These are phyloP conservation scores for Catharanthus roseus DNA, from an alignment of 257 asterid genomes.

Conservation along the genomic window DNA sequence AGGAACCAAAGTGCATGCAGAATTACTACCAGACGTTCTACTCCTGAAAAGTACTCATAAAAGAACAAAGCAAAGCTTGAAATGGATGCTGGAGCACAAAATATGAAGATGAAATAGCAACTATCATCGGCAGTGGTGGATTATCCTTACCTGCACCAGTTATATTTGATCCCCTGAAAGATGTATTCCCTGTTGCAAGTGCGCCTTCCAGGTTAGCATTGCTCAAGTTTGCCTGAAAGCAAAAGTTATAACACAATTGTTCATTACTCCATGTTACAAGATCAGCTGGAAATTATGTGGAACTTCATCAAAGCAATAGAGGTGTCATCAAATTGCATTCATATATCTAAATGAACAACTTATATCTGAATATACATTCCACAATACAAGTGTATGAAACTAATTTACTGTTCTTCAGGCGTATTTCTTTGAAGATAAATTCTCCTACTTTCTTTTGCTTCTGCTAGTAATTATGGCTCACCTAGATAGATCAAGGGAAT, in stretches of 20 bases:
- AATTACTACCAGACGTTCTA: no score
- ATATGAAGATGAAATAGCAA: background rate
- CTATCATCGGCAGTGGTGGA: background rate
- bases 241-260: background rate
- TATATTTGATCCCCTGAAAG: constrained; percentile 73
- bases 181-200: constrained; percentile 85
- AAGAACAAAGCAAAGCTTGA: no score
- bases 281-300: background rate
- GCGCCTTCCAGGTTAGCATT: constrained; percentile 97
- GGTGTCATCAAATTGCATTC: background rate
- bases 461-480: background rate
- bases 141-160: constrained; percentile 73
- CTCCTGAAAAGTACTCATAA: no score
- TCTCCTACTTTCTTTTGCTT: background rate
- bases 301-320: background rate
- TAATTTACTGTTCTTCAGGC: background rate
- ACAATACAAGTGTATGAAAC: background rate
- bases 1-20: no score
- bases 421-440: background rate
- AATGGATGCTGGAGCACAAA: no score
- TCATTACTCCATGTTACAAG: background rate
- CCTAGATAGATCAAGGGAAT: background rate
- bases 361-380: background rate
- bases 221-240: constrained; percentile 68
- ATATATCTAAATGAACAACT: background rate